Evolutionary conservation across 2,329 filamentous ascomycete genomes (phyloP).

Genomic region (Pseudopyricularia javanii): DNA sequence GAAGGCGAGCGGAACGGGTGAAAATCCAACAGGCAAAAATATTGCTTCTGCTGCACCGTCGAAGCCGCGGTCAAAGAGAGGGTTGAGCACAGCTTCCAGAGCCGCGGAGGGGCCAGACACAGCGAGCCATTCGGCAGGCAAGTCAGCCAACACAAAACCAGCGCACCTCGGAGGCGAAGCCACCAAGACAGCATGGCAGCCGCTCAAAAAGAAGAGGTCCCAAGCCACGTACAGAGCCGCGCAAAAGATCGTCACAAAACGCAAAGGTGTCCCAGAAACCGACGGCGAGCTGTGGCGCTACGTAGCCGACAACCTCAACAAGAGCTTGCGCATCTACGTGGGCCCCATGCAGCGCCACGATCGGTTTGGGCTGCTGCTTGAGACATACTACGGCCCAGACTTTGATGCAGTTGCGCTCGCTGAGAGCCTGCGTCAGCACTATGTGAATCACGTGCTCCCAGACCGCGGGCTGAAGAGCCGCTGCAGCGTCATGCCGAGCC

Average conservation of each 20-base stretch:
- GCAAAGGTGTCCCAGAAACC: not conserved
- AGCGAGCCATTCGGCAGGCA: not conserved
- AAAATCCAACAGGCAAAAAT: not conserved
- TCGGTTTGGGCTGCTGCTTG: slow-evolving; percentile 20
- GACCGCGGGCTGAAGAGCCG: slow-evolving; percentile 13
- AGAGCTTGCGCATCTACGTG: slow-evolving; percentile 17
- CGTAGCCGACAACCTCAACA: slow-evolving; percentile 2
- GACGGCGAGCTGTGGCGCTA: slow-evolving; percentile 3
- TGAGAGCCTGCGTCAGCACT: slow-evolving; percentile 26
- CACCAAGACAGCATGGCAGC: not conserved
- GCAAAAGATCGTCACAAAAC: not conserved
- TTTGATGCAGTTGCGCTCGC: slow-evolving; percentile 19
- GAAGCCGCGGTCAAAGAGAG: not conserved
- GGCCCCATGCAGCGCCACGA: slow-evolving; percentile 23
- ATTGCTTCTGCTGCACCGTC: not conserved
- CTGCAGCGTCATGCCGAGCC: slow-evolving; percentile 17
- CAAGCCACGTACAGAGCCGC: not conserved
- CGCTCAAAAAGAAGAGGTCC: not conserved
- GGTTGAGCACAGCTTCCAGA: not conserved
- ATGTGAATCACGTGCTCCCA: slow-evolving; percentile 27
- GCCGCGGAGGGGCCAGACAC: not conserved
- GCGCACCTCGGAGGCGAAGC: not conserved
- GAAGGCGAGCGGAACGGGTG: not conserved
- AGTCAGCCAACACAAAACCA: not conserved
- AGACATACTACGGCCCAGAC: slow-evolving; percentile 29